Evolutionary conservation across 306 rosid genomes (phyloP), one percentile per base, ranked within the genome.

Genomic region (Bauhinia variegata): DNA sequence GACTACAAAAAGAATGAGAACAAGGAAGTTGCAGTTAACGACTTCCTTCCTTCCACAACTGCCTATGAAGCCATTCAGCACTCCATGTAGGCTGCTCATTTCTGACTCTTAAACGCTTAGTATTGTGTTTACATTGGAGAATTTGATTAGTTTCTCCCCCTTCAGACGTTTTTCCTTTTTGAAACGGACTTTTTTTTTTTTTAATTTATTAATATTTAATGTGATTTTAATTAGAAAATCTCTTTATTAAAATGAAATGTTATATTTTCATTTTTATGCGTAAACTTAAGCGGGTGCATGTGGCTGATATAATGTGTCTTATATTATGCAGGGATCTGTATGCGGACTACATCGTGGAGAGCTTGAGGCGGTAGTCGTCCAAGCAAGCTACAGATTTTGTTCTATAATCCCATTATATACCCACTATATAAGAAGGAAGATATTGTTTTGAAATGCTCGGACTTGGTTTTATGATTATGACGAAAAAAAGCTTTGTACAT

Each of bases 1-100:
- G 97, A 92, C 79, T 92, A 91, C 82, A 91, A 88, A 89, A 92
- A 91, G 75, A 88, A 88, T 67, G 96, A 91, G 77, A 91, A 91
- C 90, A 91, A 91, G 75, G 97, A 91, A 80, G 97, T 91, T 79
- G 95, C 88, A 28, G 96, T 88, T 19, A 71, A 91, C 3, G 97
- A 91, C 79, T 88, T 91, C 77, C 95, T 91, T 64, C 97, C 96
- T 44, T 85, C 97, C 64, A 8, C 95, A 38, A 41, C 82, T 74
- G 95, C 97, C 76, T 86, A 46, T 67, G 91, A 84, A 42, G 91
- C 89, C 23, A 76, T 88, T 79, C 78, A 84, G 64, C 75, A 91
- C 78, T 91, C 97, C 56, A 83, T 91, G 97, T 91, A 82, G 86
- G 96, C 51, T n/a, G n/a, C n/a, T n/a, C n/a, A n/a, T n/a, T n/a